phyloP scores from a whole-genome alignment of 441 rosid species.

The Brassica balearica region DNA sequence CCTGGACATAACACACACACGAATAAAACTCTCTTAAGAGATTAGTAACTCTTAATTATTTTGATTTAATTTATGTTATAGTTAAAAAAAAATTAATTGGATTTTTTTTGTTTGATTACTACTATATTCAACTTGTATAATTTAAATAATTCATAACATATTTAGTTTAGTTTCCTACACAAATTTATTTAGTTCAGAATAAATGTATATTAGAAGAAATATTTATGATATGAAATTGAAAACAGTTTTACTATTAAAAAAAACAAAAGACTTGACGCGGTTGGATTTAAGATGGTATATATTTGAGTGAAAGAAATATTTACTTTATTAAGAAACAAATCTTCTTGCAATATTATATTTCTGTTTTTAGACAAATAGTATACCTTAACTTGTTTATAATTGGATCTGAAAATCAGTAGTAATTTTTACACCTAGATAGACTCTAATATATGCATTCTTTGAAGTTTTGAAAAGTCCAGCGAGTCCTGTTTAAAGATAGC shows the following conservation, averaged over 20 bases:
- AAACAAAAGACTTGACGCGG: background rate
- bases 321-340: background rate
- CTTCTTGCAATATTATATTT: background rate
- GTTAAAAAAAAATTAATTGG: background rate
- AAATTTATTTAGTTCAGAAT: background rate
- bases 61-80: slow-evolving; percentile 3
- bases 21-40: background rate
- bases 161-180: background rate
- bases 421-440: background rate
- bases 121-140: background rate
- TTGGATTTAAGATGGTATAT: background rate
- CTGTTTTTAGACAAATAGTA: background rate
- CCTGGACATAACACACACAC: background rate
- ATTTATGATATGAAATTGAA: background rate
- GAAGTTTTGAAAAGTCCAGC: background rate
- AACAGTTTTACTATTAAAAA: background rate
- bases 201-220: background rate
- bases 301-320: background rate
- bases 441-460: background rate
- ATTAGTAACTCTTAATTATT: slow-evolving; percentile 9
- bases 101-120: background rate
- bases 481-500: background rate
- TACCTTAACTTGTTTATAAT: background rate
- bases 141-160: background rate
- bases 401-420: background rate